phyloP scores from a whole-genome alignment of 768 basidiomycete species.

The Boletus pseudopeckii region DNA sequence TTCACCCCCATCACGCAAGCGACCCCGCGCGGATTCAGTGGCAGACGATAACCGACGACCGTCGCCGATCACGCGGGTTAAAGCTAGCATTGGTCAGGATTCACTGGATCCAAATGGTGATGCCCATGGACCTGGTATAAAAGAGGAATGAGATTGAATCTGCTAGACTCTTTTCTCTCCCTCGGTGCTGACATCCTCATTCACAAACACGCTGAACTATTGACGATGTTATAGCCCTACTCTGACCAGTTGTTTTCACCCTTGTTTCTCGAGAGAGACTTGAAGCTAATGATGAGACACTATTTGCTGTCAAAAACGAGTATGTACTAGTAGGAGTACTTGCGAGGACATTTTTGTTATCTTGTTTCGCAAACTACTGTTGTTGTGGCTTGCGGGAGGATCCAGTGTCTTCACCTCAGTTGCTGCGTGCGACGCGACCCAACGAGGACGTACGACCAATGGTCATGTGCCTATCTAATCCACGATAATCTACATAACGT shows the following conservation, averaged over 20 bases:
- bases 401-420: background rate
- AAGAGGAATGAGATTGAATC: slow-evolving; percentile 24
- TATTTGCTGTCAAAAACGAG: background rate
- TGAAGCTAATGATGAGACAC: slow-evolving; percentile 7
- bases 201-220: background rate
- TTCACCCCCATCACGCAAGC: slow-evolving; percentile 29
- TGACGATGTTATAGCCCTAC: background rate
- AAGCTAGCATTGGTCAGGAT: slow-evolving; percentile 16
- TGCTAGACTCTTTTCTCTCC: background rate
- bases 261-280: background rate
- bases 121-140: slow-evolving; percentile 18
- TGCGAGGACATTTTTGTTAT: slow-evolving; percentile 7
- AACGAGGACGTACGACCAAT: background rate
- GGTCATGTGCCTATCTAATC: background rate
- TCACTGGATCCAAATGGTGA: slow-evolving; percentile 15
- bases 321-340: slow-evolving; percentile 6
- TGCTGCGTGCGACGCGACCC: background rate
- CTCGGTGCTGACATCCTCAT: background rate
- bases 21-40: slow-evolving; percentile 23
- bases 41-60: slow-evolving; percentile 18
- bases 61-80: slow-evolving; percentile 19
- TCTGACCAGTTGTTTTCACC: background rate
- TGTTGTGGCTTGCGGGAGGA: background rate
- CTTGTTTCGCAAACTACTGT: background rate
- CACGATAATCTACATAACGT: background rate